These are phyloP conservation scores for Solanum ossicruentum DNA, from an alignment of 257 asterid genomes.

Conservation along the genomic window DNA sequence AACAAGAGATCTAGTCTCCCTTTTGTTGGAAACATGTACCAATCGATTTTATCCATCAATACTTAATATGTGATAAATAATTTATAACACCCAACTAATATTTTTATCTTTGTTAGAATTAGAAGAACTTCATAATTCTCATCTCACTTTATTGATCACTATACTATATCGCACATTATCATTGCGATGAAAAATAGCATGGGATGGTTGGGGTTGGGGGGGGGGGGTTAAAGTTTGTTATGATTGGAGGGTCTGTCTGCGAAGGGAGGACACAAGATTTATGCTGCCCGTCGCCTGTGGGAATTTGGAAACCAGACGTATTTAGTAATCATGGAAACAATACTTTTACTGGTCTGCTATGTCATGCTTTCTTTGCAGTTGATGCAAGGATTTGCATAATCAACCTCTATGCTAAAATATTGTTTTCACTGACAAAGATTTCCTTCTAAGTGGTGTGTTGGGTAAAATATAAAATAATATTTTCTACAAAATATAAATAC, in stretches of 20 bases:
- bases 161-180: no score
- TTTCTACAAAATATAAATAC: no score
- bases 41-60: no score
- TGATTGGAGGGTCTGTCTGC: conserved; percentile 10
- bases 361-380: neutral
- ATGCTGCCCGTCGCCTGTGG: conserved; percentile 56
- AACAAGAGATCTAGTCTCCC: no score
- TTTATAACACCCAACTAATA: no score
- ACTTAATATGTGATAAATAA: no score
- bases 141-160: no score
- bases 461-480: neutral
- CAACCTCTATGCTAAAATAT: neutral
- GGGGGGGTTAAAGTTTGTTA: neutral
- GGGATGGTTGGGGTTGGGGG: neutral
- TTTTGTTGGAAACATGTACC: no score
- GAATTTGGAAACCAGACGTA: conserved; percentile 30
- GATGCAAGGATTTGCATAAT: neutral
- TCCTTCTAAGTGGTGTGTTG: neutral
- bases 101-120: no score
- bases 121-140: no score
- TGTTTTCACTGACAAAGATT: neutral
- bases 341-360: neutral
- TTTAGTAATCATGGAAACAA: conserved; percentile 19
- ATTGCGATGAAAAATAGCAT: neutral
- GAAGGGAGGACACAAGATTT: conserved; percentile 49